A percentile compares a stretch with the other conserved stretches of the same genome.
Conservation (phyloP, 257 asterid species). For the Anisodus acutangulus region DNA sequence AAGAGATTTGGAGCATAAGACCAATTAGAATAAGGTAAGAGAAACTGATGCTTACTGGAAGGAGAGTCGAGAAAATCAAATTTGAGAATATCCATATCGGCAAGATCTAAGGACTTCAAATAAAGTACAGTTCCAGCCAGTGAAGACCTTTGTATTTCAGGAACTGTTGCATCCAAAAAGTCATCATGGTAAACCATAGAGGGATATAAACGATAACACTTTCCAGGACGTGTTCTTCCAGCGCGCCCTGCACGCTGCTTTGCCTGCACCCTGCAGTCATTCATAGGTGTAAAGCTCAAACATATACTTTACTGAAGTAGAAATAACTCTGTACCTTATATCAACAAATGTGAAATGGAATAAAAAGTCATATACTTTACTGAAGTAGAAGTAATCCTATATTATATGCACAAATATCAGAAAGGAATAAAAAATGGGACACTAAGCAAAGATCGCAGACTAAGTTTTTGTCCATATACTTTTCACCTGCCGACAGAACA, state of each 20-base stretch:
- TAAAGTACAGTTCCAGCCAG: constrained; percentile 94
- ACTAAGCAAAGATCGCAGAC: constrained; percentile 11
- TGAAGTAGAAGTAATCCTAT: neutral
- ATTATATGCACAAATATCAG: neutral
- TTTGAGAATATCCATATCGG: constrained; percentile 87
- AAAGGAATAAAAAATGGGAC: neutral
- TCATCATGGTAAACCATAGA: constrained; percentile 69
- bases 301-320: neutral
- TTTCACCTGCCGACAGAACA: constrained; percentile 13
- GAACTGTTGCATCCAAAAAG: constrained; percentile 86
- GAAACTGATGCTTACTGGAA: constrained; percentile 59
- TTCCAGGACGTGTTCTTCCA: constrained; percentile 98
- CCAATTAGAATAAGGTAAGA: constrained; percentile 21
- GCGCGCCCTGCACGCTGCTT: constrained; percentile 98
- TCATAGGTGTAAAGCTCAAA: constrained; percentile 1
- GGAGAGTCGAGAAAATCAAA: constrained; percentile 96
- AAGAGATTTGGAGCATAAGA: constrained; percentile 6
- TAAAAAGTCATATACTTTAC: neutral
- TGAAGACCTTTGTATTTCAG: constrained; percentile 98
- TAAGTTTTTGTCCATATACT: constrained; percentile 2
- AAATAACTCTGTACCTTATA: neutral
- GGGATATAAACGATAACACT: constrained; percentile 87
- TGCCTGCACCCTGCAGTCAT: constrained; percentile 84
- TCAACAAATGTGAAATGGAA: neutral
- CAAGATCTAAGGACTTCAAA: constrained; percentile 87